phyloP scores from a whole-genome alignment of 805 yeast genomes.

The Lipomyces japonicus region DNA sequence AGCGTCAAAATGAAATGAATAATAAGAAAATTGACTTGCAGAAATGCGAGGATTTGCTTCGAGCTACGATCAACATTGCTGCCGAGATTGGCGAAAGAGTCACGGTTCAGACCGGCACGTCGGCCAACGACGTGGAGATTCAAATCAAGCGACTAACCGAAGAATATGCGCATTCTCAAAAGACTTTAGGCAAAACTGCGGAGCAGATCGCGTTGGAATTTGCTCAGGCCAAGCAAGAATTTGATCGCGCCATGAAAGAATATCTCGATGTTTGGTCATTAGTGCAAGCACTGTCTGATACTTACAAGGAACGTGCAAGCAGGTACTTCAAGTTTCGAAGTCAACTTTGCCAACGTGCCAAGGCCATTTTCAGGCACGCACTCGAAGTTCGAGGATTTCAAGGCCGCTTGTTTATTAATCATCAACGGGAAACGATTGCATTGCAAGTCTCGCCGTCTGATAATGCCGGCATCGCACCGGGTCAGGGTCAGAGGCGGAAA shows the following conservation, averaged over 20 bases:
- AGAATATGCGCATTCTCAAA: conserved; percentile 2
- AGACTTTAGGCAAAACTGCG: conserved; percentile 2
- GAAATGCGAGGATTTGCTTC: no score
- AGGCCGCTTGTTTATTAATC: conserved; percentile 68
- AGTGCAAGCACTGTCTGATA: neutral
- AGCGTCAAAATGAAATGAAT: no score
- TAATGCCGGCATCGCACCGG: conserved; percentile 21
- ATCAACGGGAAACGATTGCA: conserved; percentile 31
- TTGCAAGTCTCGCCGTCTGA: conserved; percentile 17
- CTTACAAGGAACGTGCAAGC: conserved; percentile 22
- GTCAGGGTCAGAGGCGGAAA: conserved; percentile 56
- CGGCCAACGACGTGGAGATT: no score
- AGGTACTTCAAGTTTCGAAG: conserved; percentile 24
- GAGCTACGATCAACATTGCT: no score
- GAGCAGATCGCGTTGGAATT: conserved; percentile 24
- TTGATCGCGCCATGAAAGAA: conserved; percentile 16
- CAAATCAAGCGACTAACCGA: conserved; percentile 5
- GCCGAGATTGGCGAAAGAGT: no score
- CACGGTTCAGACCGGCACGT: no score
- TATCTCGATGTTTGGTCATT: conserved; percentile 6
- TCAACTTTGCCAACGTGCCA: conserved; percentile 28
- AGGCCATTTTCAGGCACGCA: conserved; percentile 36
- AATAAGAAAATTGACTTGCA: no score
- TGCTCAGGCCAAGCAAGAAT: conserved; percentile 9
- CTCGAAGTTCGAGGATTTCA: conserved; percentile 58